A percentile compares a stretch with the other conserved stretches of the same genome.
Conservation (phyloP, 2,329 filamentous ascomycete species). For the Trichoderma koningiopsis region DNA sequence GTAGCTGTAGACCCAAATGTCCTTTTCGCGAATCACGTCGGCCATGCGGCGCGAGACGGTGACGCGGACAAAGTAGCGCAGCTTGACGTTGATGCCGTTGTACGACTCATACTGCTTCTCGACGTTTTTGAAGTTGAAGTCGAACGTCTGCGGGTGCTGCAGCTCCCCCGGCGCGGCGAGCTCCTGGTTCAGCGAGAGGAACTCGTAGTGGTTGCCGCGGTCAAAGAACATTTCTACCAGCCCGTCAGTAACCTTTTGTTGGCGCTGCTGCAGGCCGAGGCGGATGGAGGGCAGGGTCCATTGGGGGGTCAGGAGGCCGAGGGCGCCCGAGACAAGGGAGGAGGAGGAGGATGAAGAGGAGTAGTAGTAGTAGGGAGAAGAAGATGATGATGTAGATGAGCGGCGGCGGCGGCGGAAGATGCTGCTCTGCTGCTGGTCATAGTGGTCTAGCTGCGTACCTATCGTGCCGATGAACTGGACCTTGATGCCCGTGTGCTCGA, state of each 20-base stretch:
- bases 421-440: slow-evolving; percentile 15
- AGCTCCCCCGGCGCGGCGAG: slow-evolving; percentile 95
- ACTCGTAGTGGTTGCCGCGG: slow-evolving; percentile 98
- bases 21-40: slow-evolving; percentile 97
- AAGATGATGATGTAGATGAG: background rate
- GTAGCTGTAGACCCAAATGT: slow-evolving; percentile 99
- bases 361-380: background rate
- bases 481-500: slow-evolving; percentile 99
- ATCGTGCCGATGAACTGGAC: slow-evolving; percentile 99
- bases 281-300: slow-evolving; percentile 25
- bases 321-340: slow-evolving; percentile 10
- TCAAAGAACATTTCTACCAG: slow-evolving; percentile 97
- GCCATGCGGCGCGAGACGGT: slow-evolving; percentile 97
- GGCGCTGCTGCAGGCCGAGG: slow-evolving; percentile 23
- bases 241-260: slow-evolving; percentile 25
- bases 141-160: slow-evolving; percentile 96
- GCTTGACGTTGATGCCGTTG: slow-evolving; percentile 98
- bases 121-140: slow-evolving; percentile 99
- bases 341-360: slow-evolving; percentile 2
- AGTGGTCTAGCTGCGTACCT: slow-evolving; percentile 54
- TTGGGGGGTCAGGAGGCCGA: background rate
- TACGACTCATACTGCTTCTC: slow-evolving; percentile 99
- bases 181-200: slow-evolving; percentile 95
- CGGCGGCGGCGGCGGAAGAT: slow-evolving; percentile 2
- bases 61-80: slow-evolving; percentile 96